Evolutionary conservation across 305 asterid genomes (phyloP), one percentile per base, ranked within the genome.

Genomic region (Lippia alba): DNA sequence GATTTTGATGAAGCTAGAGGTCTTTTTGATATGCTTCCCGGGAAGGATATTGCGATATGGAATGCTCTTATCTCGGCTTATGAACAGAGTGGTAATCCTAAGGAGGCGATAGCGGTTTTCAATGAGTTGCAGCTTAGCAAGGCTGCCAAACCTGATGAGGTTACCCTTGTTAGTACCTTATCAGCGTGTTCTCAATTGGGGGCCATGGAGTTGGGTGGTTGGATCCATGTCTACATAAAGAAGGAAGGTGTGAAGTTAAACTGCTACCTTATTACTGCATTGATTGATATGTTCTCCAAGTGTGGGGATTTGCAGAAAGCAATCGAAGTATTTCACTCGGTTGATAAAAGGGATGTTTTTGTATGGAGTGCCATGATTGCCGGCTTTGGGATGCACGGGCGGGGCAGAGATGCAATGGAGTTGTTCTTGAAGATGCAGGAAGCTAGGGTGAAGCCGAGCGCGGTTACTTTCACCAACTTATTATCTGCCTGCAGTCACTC

Each of bases 301-400:
- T 84, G 98, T 39, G 98, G 98, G 54, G 90, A 83, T 76, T 74
- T 92, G 56, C 76, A 80, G 67, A 85, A 85, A 80, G 98, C 98
- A 16, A 80, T 80, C 19, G 89, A 84, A 32, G 88, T 90, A 8
- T 92, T 92, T 50, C 41, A 72, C 48, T 88, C 92, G 0, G 75
- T 80, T 56, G 75, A 83, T 3, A 56, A 61, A 39, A 83, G 83
- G 78, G 96, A 92, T 33, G 91, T 86, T 1, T 88, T 73, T 48
- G 89, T 84, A 10, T 92, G 96, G 96, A 92, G 91, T 67, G 74
- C 96, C 5, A 92, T 92, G 96, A 84, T 92, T 71, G 97, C 90
- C 30, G 98, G 94, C 19, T 70, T 86, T 3, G 91, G 90, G 41
- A 92, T 90, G 96, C 92, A 92, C 39, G 98, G 98, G 20, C 61